Conservation (phyloP, 2,329 filamentous ascomycete species). For the Coniochaeta sp. region DNA sequence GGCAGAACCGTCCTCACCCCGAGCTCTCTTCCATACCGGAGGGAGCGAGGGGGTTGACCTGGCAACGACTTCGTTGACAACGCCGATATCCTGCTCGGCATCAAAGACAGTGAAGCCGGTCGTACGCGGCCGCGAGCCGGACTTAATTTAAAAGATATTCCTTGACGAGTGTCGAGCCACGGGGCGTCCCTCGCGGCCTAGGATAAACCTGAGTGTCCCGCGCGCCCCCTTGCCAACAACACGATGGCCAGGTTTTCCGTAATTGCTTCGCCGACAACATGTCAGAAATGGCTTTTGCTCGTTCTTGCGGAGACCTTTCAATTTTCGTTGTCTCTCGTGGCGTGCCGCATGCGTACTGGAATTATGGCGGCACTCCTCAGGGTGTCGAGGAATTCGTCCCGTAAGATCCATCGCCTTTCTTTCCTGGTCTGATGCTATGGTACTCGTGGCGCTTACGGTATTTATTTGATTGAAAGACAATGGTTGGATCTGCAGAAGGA, state of each 20-base stretch:
- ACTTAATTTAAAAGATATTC: not conserved
- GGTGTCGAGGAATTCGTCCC: not conserved
- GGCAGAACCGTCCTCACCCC: too few relatives aligned
- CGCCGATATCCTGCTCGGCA: slow-evolving; percentile 2
- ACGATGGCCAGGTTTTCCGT: not conserved
- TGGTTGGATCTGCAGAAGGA: too few relatives aligned
- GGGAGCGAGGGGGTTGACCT: too few relatives aligned
- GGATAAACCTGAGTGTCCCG: not conserved
- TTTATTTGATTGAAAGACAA: not conserved
- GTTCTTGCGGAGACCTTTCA: not conserved
- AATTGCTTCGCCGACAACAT: not conserved
- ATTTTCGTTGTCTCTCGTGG: not conserved
- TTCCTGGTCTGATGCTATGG: not conserved
- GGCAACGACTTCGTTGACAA: slow-evolving; percentile 4
- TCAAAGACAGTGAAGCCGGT: slow-evolving; percentile 4
- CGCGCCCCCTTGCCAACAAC: not conserved
- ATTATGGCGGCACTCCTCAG: not conserved
- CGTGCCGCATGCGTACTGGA: not conserved
- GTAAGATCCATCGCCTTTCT: slow-evolving; percentile 1
- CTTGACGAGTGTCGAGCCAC: slow-evolving; percentile 1
- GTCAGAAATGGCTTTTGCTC: not conserved
- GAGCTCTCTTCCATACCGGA: too few relatives aligned
- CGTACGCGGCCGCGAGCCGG: not conserved
- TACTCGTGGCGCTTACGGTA: slow-evolving; percentile 4
- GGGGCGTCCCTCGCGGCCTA: not conserved